Evolutionary conservation across 768 basidiomycete genomes (phyloP).

Genomic region (Pulveroboletus sp.): DNA sequence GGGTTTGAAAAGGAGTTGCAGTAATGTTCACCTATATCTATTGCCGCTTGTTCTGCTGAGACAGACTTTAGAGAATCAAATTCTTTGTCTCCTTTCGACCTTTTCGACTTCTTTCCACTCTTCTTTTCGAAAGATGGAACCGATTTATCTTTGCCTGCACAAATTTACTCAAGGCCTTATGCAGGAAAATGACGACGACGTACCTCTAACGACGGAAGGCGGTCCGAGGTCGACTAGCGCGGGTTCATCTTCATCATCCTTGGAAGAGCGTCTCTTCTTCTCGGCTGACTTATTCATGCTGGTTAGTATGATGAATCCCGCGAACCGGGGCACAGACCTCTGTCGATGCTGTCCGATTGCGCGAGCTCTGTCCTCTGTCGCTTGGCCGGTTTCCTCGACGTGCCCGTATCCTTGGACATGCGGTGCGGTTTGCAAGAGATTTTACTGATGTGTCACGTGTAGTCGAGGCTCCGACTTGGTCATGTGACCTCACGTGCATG

Average conservation of each 20-base stretch:
- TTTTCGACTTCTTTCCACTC: constrained; percentile 12
- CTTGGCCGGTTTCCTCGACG: too few species aligned
- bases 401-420: too few species aligned
- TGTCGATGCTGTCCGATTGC: neutral
- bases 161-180: neutral
- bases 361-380: too few species aligned
- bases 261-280: constrained; percentile 28
- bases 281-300: constrained; percentile 11
- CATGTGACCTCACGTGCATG: constrained; percentile 11
- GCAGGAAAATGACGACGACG: neutral
- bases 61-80: neutral
- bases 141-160: constrained; percentile 1
- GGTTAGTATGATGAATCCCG: constrained; percentile 4
- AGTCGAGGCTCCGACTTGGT: neutral
- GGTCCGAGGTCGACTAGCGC: neutral
- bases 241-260: neutral
- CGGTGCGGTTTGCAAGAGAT: too few species aligned
- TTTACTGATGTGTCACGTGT: too few species aligned
- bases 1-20: too few species aligned
- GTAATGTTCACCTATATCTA: constrained; percentile 1
- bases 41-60: neutral
- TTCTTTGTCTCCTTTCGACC: neutral
- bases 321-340: constrained; percentile 17
- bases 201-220: neutral
- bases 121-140: constrained; percentile 1